Conservation (phyloP, 2,329 filamentous ascomycete species). For the Aspergillus melleus region DNA sequence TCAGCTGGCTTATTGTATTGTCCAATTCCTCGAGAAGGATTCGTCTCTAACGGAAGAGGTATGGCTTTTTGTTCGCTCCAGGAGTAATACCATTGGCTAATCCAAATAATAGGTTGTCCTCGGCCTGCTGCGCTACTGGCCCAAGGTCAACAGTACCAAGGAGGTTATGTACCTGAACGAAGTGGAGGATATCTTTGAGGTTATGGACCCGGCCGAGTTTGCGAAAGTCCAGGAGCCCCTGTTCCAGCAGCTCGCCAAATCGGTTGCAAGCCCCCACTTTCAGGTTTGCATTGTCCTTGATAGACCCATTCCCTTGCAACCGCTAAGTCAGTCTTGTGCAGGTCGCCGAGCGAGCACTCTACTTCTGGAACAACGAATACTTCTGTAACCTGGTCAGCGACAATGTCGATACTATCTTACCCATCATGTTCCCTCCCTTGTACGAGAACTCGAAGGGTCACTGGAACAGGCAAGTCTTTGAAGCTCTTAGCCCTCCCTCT, state of each 20-base stretch:
- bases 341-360: conserved; percentile 93
- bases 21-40: conserved; percentile 98
- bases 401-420: conserved; percentile 96
- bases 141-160: conserved; percentile 98
- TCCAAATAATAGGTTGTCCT: conserved; percentile 70
- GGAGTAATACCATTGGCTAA: conserved; percentile 11
- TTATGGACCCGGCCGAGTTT: conserved; percentile 98
- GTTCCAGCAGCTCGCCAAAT: conserved; percentile 96
- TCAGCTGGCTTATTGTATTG: conserved; percentile 96
- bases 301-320: neutral
- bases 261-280: conserved; percentile 96
- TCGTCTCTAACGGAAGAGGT: conserved; percentile 95
- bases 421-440: conserved; percentile 98
- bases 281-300: conserved; percentile 55
- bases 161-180: conserved; percentile 99
- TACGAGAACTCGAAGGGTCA: conserved; percentile 99
- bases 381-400: conserved; percentile 99
- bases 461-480: conserved; percentile 80
- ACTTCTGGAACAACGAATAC: conserved; percentile 99
- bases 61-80: conserved; percentile 28
- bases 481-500: neutral
- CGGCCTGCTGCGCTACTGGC: conserved; percentile 93
- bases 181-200: conserved; percentile 98
- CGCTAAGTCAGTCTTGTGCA: conserved; percentile 29
- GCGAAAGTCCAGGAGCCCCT: conserved; percentile 97